Base-by-base conservation (phyloP, 148 eudicot genomes). In the Rhododendron kiyosumense region DNA sequence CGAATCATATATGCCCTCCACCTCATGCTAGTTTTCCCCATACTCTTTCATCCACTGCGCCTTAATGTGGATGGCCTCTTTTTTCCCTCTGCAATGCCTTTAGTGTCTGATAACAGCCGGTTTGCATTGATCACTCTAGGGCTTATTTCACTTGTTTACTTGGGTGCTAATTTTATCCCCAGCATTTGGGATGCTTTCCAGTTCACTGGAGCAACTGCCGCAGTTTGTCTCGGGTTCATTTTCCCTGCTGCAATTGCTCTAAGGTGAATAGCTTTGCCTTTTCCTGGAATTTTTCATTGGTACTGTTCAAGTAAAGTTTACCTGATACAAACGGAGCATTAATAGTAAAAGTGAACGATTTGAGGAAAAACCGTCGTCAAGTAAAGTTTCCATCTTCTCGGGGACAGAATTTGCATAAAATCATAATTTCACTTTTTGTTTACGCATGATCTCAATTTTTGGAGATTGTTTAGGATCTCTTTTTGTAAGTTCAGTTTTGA, bases 121-220 rank as follows among this genome's bases (percentile, higher is more conserved):
- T 94, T 94, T 86, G 76, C 86, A 34, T 52, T 85, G 34, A 43
- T 91, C 46, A 94, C 92, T 3, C 57, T 36, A 34, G 93, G 88
- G 32, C 93, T 94, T 61, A 81, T 92, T 36, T 38, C 24, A 18
- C 79, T 75, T 7, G 7, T 36, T 38, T 75, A 75, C 79, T 34
- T 38, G 57, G 99, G 96, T 84, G 99, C 98, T 71, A 92, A 94
- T 83, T 96, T 92, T 82, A 89, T 96, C 49, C 99, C 99, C 7
- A 95, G 95, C 90, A 95, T 96, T 54, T 96, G 99, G 99, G 95
- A 93, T 71, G 99, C 97, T 83, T 96, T 96, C 87, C 96, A 96
- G 90, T 96, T 96, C 84, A 96, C 98, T 61, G 99, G 99, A 65
- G 99, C 99, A 69, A 96, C 99, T 81, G 96, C 99, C 69, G 97